Conservation (phyloP, 2,329 filamentous ascomycete genomes). For the Hymenoscyphus repandus region DNA sequence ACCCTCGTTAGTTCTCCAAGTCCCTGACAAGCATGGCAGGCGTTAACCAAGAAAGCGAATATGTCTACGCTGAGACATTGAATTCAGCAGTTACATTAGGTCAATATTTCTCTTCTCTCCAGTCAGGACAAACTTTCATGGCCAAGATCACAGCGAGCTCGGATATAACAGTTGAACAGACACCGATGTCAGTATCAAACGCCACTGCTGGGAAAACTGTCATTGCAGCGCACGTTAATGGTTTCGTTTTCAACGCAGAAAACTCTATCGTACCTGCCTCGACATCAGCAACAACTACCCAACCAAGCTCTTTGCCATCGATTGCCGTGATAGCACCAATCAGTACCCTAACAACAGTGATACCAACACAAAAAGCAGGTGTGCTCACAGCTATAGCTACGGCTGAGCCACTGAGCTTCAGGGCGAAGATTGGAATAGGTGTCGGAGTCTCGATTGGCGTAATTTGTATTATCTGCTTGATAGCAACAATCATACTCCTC, state of each 20-base stretch:
- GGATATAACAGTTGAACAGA: not conserved
- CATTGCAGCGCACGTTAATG: not conserved
- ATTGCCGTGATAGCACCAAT: not conserved
- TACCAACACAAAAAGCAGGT: not conserved
- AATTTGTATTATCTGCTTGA: not conserved
- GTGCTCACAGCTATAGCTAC: too few species aligned
- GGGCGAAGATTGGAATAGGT: conserved; percentile 2
- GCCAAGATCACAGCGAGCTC: not conserved
- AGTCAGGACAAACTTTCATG: not conserved
- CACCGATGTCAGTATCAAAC: not conserved
- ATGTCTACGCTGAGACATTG: not conserved
- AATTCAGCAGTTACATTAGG: not conserved
- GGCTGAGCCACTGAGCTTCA: not conserved
- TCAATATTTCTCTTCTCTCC: conserved; percentile 3
- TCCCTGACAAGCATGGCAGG: not conserved
- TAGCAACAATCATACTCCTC: not conserved
- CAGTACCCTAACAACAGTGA: not conserved
- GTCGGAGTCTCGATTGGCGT: not conserved
- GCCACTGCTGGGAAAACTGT: not conserved
- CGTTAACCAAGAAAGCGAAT: not conserved
- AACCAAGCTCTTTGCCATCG: not conserved
- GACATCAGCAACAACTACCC: not conserved
- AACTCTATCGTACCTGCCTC: not conserved
- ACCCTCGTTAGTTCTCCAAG: not conserved
- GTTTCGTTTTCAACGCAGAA: not conserved